phyloP scores from a whole-genome alignment of 2,329 filamentous ascomycete species.

The Microsporum audouinii region DNA sequence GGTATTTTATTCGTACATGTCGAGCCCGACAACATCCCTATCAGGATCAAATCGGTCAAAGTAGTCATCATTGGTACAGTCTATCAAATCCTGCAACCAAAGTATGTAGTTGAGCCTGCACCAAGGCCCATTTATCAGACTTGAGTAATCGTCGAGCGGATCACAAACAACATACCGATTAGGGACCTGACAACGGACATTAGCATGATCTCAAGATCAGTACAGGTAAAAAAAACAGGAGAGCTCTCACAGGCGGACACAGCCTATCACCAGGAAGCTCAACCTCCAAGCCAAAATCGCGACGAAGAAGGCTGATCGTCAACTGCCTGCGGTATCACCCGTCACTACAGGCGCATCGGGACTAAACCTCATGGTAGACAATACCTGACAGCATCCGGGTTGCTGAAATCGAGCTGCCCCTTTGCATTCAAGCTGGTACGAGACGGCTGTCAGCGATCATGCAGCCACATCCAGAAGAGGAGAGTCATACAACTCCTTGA shows the following conservation, averaged over 20 bases:
- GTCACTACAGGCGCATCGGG: not conserved
- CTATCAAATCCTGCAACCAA: constrained; percentile 74
- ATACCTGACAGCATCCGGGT: constrained; percentile 64
- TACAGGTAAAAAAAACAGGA: not conserved
- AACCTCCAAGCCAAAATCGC: constrained; percentile 62
- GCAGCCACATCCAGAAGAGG: constrained; percentile 19
- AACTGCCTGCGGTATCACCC: constrained; percentile 42
- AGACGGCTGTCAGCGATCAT: not conserved
- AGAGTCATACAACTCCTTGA: constrained; percentile 43
- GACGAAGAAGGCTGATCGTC: constrained; percentile 63
- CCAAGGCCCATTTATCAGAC: constrained; percentile 17
- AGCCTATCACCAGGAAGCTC: constrained; percentile 65
- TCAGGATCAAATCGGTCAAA: constrained; percentile 42
- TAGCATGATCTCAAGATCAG: not conserved
- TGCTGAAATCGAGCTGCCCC: constrained; percentile 64
- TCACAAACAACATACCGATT: constrained; percentile 30
- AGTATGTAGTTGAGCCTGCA: constrained; percentile 75
- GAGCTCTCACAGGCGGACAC: constrained; percentile 61
- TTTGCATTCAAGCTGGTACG: constrained; percentile 40
- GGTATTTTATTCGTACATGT: constrained; percentile 45
- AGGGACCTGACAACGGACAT: constrained; percentile 27
- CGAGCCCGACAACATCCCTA: constrained; percentile 56
- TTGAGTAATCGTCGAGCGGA: not conserved
- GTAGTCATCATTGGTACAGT: constrained; percentile 48
- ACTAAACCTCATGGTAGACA: not conserved